Evolutionary conservation across 78 protist species (phyloP).

Genomic region (slime mould (Dictyostelium discoideum)): DNA sequence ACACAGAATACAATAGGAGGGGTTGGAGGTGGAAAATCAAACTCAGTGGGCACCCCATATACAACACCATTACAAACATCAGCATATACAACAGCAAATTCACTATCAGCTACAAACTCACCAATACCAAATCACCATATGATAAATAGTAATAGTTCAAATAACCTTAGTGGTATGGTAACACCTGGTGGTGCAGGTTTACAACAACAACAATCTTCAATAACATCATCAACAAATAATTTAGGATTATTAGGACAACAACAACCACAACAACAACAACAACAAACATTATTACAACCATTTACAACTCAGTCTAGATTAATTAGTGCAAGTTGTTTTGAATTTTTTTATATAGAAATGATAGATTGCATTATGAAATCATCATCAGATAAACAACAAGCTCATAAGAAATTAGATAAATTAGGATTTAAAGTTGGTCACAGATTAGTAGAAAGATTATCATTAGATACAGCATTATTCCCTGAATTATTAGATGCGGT

Average conservation of each 20-base stretch:
- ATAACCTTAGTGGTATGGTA: neutral
- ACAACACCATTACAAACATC: slow-evolving; percentile 2
- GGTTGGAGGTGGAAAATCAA: neutral
- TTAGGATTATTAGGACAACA: neutral
- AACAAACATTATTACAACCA: neutral
- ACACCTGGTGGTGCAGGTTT: neutral
- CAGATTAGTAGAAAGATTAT: slow-evolving; percentile 65
- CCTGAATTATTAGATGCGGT: slow-evolving; percentile 69
- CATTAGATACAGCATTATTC: slow-evolving; percentile 22
- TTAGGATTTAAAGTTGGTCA: slow-evolving; percentile 73
- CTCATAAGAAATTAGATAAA: slow-evolving; percentile 46
- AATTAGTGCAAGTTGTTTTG: slow-evolving; percentile 54
- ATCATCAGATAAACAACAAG: slow-evolving; percentile 33
- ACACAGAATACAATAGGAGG: neutral
- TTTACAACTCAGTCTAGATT: neutral
- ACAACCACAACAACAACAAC: neutral
- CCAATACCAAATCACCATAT: neutral
- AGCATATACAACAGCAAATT: neutral
- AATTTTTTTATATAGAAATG: slow-evolving; percentile 72
- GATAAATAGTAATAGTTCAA: neutral
- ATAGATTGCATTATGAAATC: slow-evolving; percentile 60
- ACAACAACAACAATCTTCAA: neutral
- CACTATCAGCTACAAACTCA: slow-evolving; percentile 31
- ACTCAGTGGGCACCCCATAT: slow-evolving; percentile 8
- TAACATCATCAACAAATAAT: neutral